A percentile compares a stretch with the other conserved stretches of the same genome.
Conservation (phyloP, 257 asterid genomes). For the Sherardia arvensis region DNA sequence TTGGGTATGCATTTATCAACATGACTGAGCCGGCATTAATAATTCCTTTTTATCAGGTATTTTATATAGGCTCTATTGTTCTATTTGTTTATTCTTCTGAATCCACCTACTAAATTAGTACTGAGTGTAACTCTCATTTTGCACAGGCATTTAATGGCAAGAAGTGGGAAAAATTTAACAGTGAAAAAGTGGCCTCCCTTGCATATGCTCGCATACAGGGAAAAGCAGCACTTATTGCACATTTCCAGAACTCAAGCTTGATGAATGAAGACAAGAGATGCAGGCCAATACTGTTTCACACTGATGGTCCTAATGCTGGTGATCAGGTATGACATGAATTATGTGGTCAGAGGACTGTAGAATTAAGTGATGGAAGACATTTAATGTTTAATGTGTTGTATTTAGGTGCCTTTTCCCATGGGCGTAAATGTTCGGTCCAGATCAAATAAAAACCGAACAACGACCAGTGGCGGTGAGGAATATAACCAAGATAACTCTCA, state of each 20-base stretch:
- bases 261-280: constrained; percentile 99
- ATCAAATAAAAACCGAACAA: constrained; percentile 49
- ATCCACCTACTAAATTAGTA: background rate
- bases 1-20: constrained; percentile 96
- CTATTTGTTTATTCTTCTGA: background rate
- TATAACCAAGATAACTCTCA: constrained; percentile 41
- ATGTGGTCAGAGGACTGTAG: no score
- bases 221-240: constrained; percentile 89
- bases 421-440: constrained; percentile 78
- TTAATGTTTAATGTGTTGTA: background rate
- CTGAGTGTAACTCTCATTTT: constrained; percentile 2
- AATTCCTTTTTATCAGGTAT: constrained; percentile 79
- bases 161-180: constrained; percentile 98
- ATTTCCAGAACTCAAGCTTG: constrained; percentile 97
- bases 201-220: constrained; percentile 99
- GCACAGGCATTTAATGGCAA: constrained; percentile 86
- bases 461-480: constrained; percentile 53
- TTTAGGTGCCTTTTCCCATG: constrained; percentile 96
- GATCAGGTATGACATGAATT: constrained; percentile 68
- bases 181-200: constrained; percentile 95
- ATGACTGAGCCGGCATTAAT: constrained; percentile 86
- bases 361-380: no score
- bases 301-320: constrained; percentile 99
- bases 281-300: constrained; percentile 93
- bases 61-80: background rate